These are phyloP conservation scores for Mortierella sp. DNA, from an alignment of 371 early-diverging fungal species.

Conservation along the genomic window DNA sequence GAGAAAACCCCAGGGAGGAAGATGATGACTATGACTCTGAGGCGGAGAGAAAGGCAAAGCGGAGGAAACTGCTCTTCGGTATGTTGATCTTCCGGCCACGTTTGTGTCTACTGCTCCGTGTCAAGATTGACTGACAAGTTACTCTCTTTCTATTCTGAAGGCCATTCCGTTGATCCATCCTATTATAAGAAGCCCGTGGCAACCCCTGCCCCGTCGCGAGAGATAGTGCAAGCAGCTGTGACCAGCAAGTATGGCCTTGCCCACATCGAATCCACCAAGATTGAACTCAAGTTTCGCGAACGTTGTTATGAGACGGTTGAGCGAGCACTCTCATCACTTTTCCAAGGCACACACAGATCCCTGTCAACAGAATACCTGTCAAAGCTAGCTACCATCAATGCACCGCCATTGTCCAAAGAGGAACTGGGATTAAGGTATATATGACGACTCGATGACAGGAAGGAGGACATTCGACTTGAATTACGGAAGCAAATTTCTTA, in stretches of 20 bases:
- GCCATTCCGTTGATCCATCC: slow-evolving; percentile 30
- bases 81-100: slow-evolving; percentile 1
- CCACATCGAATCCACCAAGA: slow-evolving; percentile 23
- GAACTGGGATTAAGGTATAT: slow-evolving; percentile 26
- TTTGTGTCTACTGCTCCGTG: not conserved
- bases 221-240: not conserved
- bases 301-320: slow-evolving; percentile 40
- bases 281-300: slow-evolving; percentile 36
- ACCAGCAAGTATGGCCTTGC: slow-evolving; percentile 28
- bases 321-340: slow-evolving; percentile 12
- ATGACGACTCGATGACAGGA: too few species aligned
- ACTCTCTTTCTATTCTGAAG: slow-evolving; percentile 12
- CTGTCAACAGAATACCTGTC: slow-evolving; percentile 22
- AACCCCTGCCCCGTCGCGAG: not conserved
- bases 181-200: slow-evolving; percentile 28
- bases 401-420: slow-evolving; percentile 3
- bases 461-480: too few species aligned
- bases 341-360: slow-evolving; percentile 28
- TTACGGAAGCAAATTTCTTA: too few species aligned
- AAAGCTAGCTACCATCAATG: not conserved
- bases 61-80: slow-evolving; percentile 50
- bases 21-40: slow-evolving; percentile 36
- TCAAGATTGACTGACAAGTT: too few species aligned
- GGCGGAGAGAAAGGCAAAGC: slow-evolving; percentile 33
- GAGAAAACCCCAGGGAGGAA: not conserved